Evolutionary conservation across 139 green algal genomes (phyloP).

Genomic region (Picochlorum sp.): DNA sequence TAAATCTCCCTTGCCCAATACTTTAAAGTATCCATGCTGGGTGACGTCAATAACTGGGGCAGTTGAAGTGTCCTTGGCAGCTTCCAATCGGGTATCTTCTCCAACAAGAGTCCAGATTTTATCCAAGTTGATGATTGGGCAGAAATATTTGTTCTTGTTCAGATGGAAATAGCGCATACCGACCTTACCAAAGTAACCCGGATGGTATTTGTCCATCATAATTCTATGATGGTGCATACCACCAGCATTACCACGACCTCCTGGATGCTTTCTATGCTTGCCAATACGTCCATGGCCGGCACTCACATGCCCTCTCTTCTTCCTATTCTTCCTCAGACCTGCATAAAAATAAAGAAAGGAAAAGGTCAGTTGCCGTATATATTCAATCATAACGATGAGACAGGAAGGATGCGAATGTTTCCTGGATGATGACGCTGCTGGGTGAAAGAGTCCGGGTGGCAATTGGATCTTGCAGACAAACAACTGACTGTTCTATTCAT

Average conservation of each 20-base stretch:
- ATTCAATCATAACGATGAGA: too few relatives aligned
- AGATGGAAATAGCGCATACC: conserved; percentile 98
- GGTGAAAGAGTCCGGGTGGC: too few relatives aligned
- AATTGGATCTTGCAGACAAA: too few relatives aligned
- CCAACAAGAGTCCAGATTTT: conserved; percentile 92
- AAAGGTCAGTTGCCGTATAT: too few relatives aligned
- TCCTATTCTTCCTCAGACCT: conserved; percentile 88
- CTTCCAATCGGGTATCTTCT: conserved; percentile 47
- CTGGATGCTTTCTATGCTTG: conserved; percentile 99
- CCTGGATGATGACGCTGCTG: too few relatives aligned
- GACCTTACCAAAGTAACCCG: conserved; percentile 96
- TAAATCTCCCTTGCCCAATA: conserved; percentile 94
- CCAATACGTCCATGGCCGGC: conserved; percentile 96
- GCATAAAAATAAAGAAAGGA: not conserved
- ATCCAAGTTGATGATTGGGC: conserved; percentile 96
- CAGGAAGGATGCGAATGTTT: too few relatives aligned
- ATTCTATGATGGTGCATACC: conserved; percentile 99
- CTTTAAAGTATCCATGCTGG: conserved; percentile 86
- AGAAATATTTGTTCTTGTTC: conserved; percentile 89
- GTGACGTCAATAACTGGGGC: conserved; percentile 95
- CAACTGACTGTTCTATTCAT: too few relatives aligned
- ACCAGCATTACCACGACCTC: conserved; percentile 96
- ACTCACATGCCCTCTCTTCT: conserved; percentile 96
- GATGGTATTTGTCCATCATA: conserved; percentile 96
- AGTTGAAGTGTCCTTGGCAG: conserved; percentile 58